Conservation (phyloP, 345 rosid species). For the Noccaea caerulescens region DNA sequence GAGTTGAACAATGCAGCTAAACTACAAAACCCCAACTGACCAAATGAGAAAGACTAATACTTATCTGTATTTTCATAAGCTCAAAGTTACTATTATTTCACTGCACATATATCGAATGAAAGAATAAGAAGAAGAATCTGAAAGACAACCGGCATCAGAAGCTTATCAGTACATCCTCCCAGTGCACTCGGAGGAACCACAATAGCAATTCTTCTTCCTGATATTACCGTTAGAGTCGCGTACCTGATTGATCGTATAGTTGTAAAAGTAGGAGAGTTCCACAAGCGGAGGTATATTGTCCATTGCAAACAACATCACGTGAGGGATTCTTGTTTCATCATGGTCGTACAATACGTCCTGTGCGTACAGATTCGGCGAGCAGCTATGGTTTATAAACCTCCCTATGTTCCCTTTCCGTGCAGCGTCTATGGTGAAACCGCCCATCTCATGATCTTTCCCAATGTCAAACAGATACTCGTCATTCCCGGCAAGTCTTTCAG, state of each 20-base stretch:
- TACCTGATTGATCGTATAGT: conserved; percentile 68
- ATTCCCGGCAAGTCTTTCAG: conserved; percentile 62
- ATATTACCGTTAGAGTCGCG: conserved; percentile 66
- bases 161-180: conserved; percentile 73
- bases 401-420: conserved; percentile 73
- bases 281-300: conserved; percentile 86
- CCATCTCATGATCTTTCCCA: conserved; percentile 48
- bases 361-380: conserved; percentile 91
- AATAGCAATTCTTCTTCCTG: conserved; percentile 68
- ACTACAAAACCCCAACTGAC: neutral
- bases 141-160: neutral
- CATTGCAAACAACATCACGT: conserved; percentile 78
- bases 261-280: conserved; percentile 78
- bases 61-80: neutral
- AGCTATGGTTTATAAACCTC: conserved; percentile 90
- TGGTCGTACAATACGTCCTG: conserved; percentile 85
- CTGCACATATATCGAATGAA: neutral
- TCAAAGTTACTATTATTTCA: neutral
- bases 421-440: conserved; percentile 83
- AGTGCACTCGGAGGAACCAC: conserved; percentile 73
- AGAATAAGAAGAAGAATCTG: neutral
- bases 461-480: conserved; percentile 88
- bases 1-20: neutral
- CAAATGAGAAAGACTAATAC: neutral
- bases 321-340: conserved; percentile 72